Conservation (phyloP, 2,329 filamentous ascomycete species). For the Ophiobolus disseminans region DNA sequence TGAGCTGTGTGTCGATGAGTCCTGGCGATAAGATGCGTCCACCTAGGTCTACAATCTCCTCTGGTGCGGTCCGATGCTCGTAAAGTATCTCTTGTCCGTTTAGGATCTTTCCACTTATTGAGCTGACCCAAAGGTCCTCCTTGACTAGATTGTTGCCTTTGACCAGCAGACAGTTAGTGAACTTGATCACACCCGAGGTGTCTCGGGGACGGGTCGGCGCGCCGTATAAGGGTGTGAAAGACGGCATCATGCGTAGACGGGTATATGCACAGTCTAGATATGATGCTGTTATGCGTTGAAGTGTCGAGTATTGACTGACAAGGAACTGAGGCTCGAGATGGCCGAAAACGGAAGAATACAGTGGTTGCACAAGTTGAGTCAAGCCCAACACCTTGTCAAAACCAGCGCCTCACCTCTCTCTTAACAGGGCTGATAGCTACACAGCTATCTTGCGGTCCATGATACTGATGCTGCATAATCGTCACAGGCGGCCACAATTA, state of each 20-base stretch:
- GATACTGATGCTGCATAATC: conserved; percentile 18
- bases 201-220: conserved; percentile 41
- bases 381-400: conserved; percentile 33
- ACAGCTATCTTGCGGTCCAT: conserved; percentile 2
- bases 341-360: conserved; percentile 27
- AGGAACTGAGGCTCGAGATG: conserved; percentile 13
- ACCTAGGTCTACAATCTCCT: conserved; percentile 77
- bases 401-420: conserved; percentile 20
- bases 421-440: conserved; percentile 25
- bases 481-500: conserved; percentile 25
- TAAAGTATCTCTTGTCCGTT: conserved; percentile 72
- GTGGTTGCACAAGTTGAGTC: conserved; percentile 32
- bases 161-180: conserved; percentile 85
- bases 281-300: not conserved
- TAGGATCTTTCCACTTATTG: conserved; percentile 80
- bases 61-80: conserved; percentile 71
- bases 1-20: conserved; percentile 90
- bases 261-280: not conserved
- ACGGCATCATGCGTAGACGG: conserved; percentile 45
- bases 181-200: conserved; percentile 72
- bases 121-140: conserved; percentile 89
- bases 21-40: conserved; percentile 86
- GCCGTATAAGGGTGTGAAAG: conserved; percentile 39
- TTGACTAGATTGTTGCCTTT: conserved; percentile 71
- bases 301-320: conserved; percentile 8